phyloP scores from a whole-genome alignment of 805 yeast species.

The Torulaspora maleeae region DNA sequence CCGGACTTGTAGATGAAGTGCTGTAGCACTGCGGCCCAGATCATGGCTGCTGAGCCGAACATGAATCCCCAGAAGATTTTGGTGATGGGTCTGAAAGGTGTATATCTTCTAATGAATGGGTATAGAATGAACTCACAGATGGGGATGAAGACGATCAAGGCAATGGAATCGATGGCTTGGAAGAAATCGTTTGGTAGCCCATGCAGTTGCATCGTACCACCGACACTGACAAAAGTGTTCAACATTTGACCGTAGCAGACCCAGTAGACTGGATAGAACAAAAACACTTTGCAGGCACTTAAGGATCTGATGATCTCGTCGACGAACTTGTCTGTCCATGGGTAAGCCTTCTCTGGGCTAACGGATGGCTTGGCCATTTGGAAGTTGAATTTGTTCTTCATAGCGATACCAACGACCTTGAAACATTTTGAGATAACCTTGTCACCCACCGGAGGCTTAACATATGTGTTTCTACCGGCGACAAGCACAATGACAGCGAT shows the following conservation, averaged over 20 bases:
- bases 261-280: constrained; percentile 71
- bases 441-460: constrained; percentile 57
- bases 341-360: constrained; percentile 43
- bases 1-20: constrained; percentile 62
- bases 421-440: constrained; percentile 54
- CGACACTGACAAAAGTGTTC: constrained; percentile 68
- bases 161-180: constrained; percentile 70
- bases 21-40: constrained; percentile 72
- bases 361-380: constrained; percentile 55
- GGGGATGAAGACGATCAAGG: constrained; percentile 74
- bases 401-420: constrained; percentile 41
- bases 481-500: constrained; percentile 51
- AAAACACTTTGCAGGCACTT: constrained; percentile 67
- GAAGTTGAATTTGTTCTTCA: constrained; percentile 46
- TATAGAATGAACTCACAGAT: constrained; percentile 57
- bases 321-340: constrained; percentile 67
- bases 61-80: constrained; percentile 68
- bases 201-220: constrained; percentile 67
- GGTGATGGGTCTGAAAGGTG: constrained; percentile 62
- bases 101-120: constrained; percentile 47
- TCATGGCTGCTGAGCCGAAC: constrained; percentile 61
- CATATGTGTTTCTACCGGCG: constrained; percentile 50
- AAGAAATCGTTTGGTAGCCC: constrained; percentile 78
- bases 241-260: constrained; percentile 68
- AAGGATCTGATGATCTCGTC: constrained; percentile 66